These are phyloP conservation scores for Leccinum subgranulosum DNA, from an alignment of 768 basidiomycete species.

Conservation along the genomic window DNA sequence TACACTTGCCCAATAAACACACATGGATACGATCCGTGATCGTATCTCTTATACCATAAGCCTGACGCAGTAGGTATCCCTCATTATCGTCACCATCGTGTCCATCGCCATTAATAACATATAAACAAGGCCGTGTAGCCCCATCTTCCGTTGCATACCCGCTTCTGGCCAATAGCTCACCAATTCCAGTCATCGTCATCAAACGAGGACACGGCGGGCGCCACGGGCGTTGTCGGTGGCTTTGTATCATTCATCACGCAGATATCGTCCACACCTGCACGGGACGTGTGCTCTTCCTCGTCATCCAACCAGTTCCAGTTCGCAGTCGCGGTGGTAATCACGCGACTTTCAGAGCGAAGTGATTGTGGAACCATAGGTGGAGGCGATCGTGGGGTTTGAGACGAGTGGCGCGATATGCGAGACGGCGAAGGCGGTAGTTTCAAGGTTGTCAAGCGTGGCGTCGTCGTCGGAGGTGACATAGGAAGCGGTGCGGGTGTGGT, in stretches of 20 bases:
- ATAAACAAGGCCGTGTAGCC: neutral
- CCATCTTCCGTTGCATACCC: neutral
- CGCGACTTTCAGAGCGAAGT: neutral
- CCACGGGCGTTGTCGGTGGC: neutral
- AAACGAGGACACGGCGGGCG: constrained; percentile 9
- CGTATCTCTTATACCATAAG: neutral
- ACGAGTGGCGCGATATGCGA: neutral
- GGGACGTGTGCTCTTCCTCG: constrained; percentile 35
- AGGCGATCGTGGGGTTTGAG: neutral
- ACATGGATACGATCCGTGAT: neutral
- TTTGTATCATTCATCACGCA: constrained; percentile 31
- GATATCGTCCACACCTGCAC: constrained; percentile 11
- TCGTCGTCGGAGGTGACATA: neutral
- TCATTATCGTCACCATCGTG: neutral
- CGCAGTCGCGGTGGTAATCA: constrained; percentile 7
- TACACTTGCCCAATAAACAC: neutral
- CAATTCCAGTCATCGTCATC: constrained; percentile 62
- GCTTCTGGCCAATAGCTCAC: constrained; percentile 27
- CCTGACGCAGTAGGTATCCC: neutral
- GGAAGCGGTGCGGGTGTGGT: constrained; percentile 23
- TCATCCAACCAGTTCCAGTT: constrained; percentile 33
- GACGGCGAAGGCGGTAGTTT: neutral
- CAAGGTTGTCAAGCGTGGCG: constrained; percentile 15
- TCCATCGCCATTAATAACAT: neutral
- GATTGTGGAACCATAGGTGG: neutral